Percentiles rank a stretch among this genome's conserved stretches.
Conservation (phyloP, 202 grass and related monocot genomes). For the Brachypodium distachyon region DNA sequence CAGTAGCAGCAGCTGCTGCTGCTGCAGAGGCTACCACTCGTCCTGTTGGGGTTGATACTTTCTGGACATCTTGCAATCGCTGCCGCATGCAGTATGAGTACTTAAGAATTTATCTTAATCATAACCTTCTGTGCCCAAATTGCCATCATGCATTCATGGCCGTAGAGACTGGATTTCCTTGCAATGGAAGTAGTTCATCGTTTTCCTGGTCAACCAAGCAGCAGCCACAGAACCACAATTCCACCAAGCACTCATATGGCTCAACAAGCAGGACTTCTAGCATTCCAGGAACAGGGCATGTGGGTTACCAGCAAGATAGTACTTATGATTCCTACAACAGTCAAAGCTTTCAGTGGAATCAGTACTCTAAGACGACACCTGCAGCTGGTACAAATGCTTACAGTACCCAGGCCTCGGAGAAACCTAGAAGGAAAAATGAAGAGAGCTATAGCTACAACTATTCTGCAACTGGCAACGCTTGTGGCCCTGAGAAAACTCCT, state of each 20-base stretch:
- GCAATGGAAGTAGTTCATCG: slow-evolving; percentile 58
- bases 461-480: slow-evolving; percentile 27
- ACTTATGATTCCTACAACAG: slow-evolving; percentile 77
- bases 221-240: slow-evolving; percentile 33
- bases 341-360: slow-evolving; percentile 60
- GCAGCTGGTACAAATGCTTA: slow-evolving; percentile 34
- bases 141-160: slow-evolving; percentile 94
- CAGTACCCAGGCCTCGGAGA: slow-evolving; percentile 32
- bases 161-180: slow-evolving; percentile 82
- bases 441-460: slow-evolving; percentile 51
- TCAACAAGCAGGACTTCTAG: slow-evolving; percentile 39
- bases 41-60: slow-evolving; percentile 51
- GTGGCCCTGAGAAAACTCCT: slow-evolving; percentile 42
- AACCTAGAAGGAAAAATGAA: slow-evolving; percentile 38
- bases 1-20: background rate
- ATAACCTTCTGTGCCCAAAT: slow-evolving; percentile 92
- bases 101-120: slow-evolving; percentile 85
- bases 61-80: slow-evolving; percentile 95
- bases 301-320: slow-evolving; percentile 57
- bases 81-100: slow-evolving; percentile 99
- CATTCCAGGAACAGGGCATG: slow-evolving; percentile 42
- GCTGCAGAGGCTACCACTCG: slow-evolving; percentile 30
- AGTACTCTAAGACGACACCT: slow-evolving; percentile 43
- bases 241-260: slow-evolving; percentile 45
- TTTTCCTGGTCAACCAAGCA: slow-evolving; percentile 62